Evolutionary conservation across 2,329 filamentous ascomycete species (phyloP), one percentile per base, ranked within the genome.

Genomic region (Fonsecaea monophora): DNA sequence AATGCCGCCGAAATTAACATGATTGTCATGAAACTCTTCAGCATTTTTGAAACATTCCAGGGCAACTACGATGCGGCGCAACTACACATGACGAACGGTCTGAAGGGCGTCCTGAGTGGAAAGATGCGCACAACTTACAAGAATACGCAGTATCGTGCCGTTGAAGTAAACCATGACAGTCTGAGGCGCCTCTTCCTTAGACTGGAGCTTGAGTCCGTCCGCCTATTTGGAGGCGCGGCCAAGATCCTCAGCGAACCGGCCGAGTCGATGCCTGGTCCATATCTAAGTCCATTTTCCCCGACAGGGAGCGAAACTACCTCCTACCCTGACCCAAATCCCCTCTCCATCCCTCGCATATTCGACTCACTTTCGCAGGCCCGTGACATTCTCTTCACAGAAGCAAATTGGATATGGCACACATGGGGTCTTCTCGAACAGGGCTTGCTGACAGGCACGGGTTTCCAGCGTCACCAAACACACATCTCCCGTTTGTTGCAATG

Each of bases 11-110:
- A 72, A 53, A 69, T 70, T 40, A 71, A 69, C 54, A 72, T 73
- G 71, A 48, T 70, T 3, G 50, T 66, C 13, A 63, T 66, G 62
- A 67, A 73, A 53, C 64, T 73, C 6, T 67, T 73, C 18, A 66
- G 68, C 40, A 57, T 73, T 5, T 73, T 70, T 50, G 70, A 73
- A 54, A 70, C 65, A 2, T 73, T 73, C 62, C 72, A 73, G 57
- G 68, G 66, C 1, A 67, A 73, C 42, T 68, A 71, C 34, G 70
- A 71, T 12, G 10, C 42, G 1, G 67, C 72, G 25, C 65, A 67
- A 25, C 1, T 53, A 25, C 67, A 73, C 53, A 68, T 72, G 67
- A 66, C 68, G 15, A 53, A 59, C 13, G 72, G 63, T 2, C 32
- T 73, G 30, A 70, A 70, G 21, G 60, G 65, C 21, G 60, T 73